Base-by-base conservation (phyloP, 208 protist genomes). In the Wallacemonas sp. region DNA sequence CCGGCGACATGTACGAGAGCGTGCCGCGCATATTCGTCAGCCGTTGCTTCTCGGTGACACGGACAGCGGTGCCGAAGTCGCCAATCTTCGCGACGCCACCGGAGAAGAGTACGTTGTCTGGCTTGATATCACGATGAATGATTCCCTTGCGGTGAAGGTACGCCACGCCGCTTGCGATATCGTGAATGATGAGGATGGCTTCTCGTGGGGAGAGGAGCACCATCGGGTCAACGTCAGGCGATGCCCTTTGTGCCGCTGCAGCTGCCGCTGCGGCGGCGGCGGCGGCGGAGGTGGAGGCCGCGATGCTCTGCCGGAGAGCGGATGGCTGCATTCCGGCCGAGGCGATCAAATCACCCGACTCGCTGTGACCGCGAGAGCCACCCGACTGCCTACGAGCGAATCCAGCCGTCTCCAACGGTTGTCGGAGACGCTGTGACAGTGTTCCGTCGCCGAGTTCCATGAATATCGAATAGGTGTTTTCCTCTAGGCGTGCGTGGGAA, bases 81-180 rank as follows among this genome's bases (percentile, higher is more conserved):
- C 55, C 85, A 39, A 94, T 65, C 69, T 94, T 94, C 17, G 83
- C 89, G 33, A 89, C 79, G 32, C 84, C 81, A 45, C 75, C 73
- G 1, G 67, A 39, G 63, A 94, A 92, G 36, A 94, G 70, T 29
- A 94, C 84, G 63, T 94, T 94, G 32, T 76, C 72, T 1, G 89
- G 85, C 57, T 94, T 94, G 59, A 94, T 84, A 55, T 94, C 89
- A 12, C 89, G 89, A 59, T 94, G 89, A 21, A 92, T 75, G 71
- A 92, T 84, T 62, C 73, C 76, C 61, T 76, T 71, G 33, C 69
- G 45, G 57, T 94, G 85, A 41, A 94, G 69, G 60, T 92, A 89
- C 29, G 55, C 55, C 15, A 94, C 54, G 8, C 70, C 89, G 41
- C 67, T 83, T 32, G 75, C 70, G 58, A 94, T 81, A 71, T 93